Base-by-base conservation (phyloP, 2,329 filamentous ascomycete species). In the Coniosporium tulheliwenetii region DNA sequence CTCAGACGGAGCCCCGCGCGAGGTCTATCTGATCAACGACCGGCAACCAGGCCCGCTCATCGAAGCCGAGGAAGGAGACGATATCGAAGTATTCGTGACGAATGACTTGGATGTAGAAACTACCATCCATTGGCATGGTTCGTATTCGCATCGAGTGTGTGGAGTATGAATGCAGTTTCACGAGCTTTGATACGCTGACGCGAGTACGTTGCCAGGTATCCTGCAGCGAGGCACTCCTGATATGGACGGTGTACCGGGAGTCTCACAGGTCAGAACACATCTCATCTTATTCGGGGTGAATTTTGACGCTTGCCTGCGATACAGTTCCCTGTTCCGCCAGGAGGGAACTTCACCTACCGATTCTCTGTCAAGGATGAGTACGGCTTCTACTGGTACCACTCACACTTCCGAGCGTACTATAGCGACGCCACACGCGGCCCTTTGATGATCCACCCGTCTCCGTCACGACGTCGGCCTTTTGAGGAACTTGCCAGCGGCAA, bases 21-120 rank as follows among this genome's bases (percentile, higher is more conserved):
- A 49, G 1, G 58, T 72, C 3, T 69, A 67, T 48, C 53, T 69
- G 2, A 62, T 75, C 43, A 73, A 74, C 45, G 62, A 62, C 64
- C 44, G 55, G 1, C 70, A 70, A 42, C 67, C 68, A 2, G 69
- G 69, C 3, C 68, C 69, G 5, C 67, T 61, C 0, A 55, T 72
- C 19, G 67, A 70, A 50, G 61, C 58, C 8, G 61, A 65, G 9
- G 59, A 65, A 0, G 67, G 67, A 8, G 67, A 71, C 50, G 59
- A 49, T 0, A 45, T 70, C 2, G 44, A 62, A 3, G 57, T 71
- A 32, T 55, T 57, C 5, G 63, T 69, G 10, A 51, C 52, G 15
- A 71, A 71, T 50, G 48, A 46, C 1, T 46, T 67, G 5, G 51
- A 60, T 8, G 60, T 67, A n/a, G 50, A 55, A 3, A 38, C 68